These are phyloP conservation scores for Pythium folliculosum DNA, from an alignment of 352 stramenopile genomes.

Conservation along the genomic window DNA sequence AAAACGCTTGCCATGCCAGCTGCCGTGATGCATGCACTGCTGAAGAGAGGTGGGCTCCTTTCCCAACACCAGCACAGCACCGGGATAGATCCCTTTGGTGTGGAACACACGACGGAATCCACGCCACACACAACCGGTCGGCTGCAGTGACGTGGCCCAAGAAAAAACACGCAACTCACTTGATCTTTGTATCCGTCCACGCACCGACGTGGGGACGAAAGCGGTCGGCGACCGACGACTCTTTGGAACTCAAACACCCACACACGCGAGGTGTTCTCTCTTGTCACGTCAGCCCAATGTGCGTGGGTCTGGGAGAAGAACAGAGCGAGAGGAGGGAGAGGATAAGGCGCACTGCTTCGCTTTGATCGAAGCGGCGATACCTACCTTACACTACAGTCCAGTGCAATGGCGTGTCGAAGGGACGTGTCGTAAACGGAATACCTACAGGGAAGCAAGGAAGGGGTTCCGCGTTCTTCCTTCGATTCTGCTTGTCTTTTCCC, in stretches of 20 bases:
- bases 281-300: neutral
- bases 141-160: conserved; percentile 14
- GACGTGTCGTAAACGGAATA: conserved; percentile 18
- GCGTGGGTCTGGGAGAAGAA: neutral
- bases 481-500: conserved; percentile 34
- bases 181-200: conserved; percentile 12
- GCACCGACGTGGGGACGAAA: neutral
- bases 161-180: conserved; percentile 10
- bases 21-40: neutral
- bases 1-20: neutral
- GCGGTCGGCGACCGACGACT: neutral
- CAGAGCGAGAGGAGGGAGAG: neutral
- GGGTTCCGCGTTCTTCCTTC: conserved; percentile 29
- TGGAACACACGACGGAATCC: neutral
- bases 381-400: conserved; percentile 22
- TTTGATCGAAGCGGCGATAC: neutral
- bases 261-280: neutral
- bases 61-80: conserved; percentile 4
- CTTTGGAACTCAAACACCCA: neutral
- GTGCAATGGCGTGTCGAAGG: conserved; percentile 26
- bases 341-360: conserved; percentile 3
- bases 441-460: conserved; percentile 17
- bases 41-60: conserved; percentile 5
- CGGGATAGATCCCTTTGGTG: neutral
- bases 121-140: neutral